These are phyloP conservation scores for Cadophora sp. DNA, from an alignment of 2,329 filamentous ascomycete species.

Conservation along the genomic window DNA sequence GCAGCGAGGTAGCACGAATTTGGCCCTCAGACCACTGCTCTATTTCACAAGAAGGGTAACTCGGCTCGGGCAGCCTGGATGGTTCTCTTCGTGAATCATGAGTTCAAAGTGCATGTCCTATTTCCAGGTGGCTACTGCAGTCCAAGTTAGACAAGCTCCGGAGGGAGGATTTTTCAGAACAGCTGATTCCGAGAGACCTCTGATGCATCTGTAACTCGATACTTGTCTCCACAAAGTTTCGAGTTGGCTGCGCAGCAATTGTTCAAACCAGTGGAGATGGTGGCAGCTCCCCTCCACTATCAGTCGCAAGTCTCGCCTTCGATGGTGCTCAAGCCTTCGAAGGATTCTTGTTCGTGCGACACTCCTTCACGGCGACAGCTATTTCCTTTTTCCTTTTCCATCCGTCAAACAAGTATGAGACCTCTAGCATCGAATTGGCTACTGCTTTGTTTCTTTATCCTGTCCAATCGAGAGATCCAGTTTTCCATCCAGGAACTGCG, in stretches of 20 bases:
- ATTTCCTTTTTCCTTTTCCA: neutral
- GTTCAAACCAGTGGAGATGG: no score
- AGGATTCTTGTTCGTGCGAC: slow-evolving; percentile 6
- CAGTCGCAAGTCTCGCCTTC: no score
- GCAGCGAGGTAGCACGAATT: neutral
- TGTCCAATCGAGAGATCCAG: neutral
- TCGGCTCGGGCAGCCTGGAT: no score
- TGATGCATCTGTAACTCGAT: no score
- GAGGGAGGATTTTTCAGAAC: no score
- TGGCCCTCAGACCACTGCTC: no score
- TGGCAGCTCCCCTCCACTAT: no score
- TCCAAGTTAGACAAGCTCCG: no score
- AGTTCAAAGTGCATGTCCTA: neutral
- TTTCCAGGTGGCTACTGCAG: no score
- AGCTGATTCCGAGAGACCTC: neutral
- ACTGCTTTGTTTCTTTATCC: neutral
- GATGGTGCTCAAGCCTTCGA: neutral
- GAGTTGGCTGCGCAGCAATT: no score
- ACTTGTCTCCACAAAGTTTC: no score
- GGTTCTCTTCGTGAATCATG: neutral
- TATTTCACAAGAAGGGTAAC: neutral
- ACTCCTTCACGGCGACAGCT: neutral
- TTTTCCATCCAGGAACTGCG: slow-evolving; percentile 2
- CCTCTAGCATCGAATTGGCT: neutral
- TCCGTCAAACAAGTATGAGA: neutral